Evolutionary conservation across 805 yeast genomes (phyloP), one percentile per base, ranked within the genome.

Genomic region (Wickerhamomyces subpelliculosus): DNA sequence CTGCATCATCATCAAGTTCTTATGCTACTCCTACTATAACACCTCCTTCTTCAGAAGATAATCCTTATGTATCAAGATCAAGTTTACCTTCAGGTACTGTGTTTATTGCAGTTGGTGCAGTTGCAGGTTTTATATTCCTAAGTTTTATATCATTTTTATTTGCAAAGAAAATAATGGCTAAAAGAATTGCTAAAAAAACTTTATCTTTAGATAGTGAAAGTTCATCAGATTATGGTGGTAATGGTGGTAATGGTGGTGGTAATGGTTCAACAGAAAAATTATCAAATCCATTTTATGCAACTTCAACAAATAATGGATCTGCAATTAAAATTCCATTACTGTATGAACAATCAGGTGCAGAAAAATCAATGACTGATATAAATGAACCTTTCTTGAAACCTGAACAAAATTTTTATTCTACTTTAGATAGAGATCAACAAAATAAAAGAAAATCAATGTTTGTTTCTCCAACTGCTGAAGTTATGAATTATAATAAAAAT

Each of bases 401-500:
- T 4, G 39, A 41, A 14, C 48, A 49, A 11, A 41, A 39, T 4
- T 26, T 47, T 3, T 54, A 27, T 35, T 51, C 58, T 1, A 44
- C 54, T 2, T 24, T 52, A 38, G 52, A 49, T 11, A 39, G 49
- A 12, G 42, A 43, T n/a, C n/a, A n/a, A 25, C 46, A 46, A 18
- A 52, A 52, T 32, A 61, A 63, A 43, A 57, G 54, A 39, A 61
- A 40, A 43, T 42, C 64, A 3, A 68, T 80, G 72, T 85, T 81
- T 58, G 74, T 84, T 37, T 84, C 93, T 3, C 95, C 95, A 25
- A 85, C 94, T 1, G 80, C 79, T 14, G 87, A 83, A 50, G 81
- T 80, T 14, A 72, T 79, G 73, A 65, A 66, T 39, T 72, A 70
- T 32, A 54, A 50, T 34, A 41, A 53, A 37, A 35, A n/a, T n/a